Evolutionary conservation across 257 asterid species (phyloP), one percentile per base, ranked within the genome.

Genomic region (Ophiorrhiza pumila): DNA sequence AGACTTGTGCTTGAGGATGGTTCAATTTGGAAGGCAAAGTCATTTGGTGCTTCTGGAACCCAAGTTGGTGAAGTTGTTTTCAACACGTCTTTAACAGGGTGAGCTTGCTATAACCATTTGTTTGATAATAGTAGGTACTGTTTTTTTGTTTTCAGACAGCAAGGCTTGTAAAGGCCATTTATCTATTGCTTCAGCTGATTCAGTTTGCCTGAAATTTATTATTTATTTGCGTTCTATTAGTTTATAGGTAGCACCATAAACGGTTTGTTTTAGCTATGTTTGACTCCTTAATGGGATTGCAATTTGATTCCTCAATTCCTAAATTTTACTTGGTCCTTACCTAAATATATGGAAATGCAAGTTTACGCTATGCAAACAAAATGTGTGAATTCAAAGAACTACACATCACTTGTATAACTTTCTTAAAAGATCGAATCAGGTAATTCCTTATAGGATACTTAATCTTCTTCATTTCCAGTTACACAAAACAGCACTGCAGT

Each of bases 51-150:
- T 69, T 78, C 94, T 43, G 99, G 98, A 71, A 94, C 99, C 69
- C 99, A 91, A 88, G 89, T 94, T 81, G 99, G 97, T 53, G 99
- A 94, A 88, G 99, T 94, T 56, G 99, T 94, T 76, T 94, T 94
- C 34, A 94, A 94, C 71, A 94, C 99, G 25, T 91, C 98, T 14
- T 81, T 94, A 75, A 90, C 98, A 2, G 99, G 99, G 99, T 93
- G 74, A 84, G 76, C 37, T 69, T 69, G 8, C 37, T 47, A 46
- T 60, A 6, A 15, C 27, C 41, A 15, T 5, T 39, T 2, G 11
- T 35, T 8, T 47, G 61, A 35, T 62, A 46, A 22, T 45, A 6
- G 15, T 68, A 57, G 23, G 37, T 47, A 42, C 50, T 57, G 18
- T 18, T 2, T 49, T 11, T 42, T 65, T 22, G 22, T 25, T 41